Evolutionary conservation across 2,329 filamentous ascomycete genomes (phyloP).

Genomic region (Venturia aucupariae): DNA sequence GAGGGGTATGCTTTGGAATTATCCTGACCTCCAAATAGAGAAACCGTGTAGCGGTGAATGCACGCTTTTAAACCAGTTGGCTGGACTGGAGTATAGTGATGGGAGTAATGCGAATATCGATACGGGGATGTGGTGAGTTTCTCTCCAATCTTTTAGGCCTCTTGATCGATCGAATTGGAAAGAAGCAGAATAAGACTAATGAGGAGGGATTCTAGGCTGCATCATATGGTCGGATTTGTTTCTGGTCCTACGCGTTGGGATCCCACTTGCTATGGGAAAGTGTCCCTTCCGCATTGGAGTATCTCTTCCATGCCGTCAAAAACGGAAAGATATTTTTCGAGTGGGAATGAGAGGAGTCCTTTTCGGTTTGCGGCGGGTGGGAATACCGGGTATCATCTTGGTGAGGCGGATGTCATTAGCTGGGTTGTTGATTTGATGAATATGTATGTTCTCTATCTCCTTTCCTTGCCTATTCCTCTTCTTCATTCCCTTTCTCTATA

Average conservation of each 20-base stretch:
- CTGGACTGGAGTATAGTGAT: constrained; percentile 13
- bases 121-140: constrained; percentile 12
- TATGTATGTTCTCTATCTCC: not conserved
- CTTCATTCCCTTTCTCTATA: too few species aligned
- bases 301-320: constrained; percentile 3
- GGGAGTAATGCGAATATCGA: constrained; percentile 11
- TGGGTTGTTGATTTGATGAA: constrained; percentile 14
- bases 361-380: not conserved
- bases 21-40: constrained; percentile 2
- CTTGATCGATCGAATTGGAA: not conserved
- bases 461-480: not conserved
- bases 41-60: constrained; percentile 8
- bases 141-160: not conserved
- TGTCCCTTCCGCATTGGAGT: constrained; percentile 3
- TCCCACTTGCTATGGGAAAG: not conserved
- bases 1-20: constrained; percentile 11
- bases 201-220: not conserved
- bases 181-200: not conserved
- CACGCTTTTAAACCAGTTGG: not conserved
- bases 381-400: constrained; percentile 7
- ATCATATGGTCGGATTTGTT: constrained; percentile 11
- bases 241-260: constrained; percentile 10
- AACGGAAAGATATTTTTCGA: not conserved
- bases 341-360: constrained; percentile 12
- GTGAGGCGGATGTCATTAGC: constrained; percentile 3